Evolutionary conservation across 495 filamentous ascomycete genomes (phyloP), one percentile per base, ranked within the genome.

Genomic region (Neurospora sp.): DNA sequence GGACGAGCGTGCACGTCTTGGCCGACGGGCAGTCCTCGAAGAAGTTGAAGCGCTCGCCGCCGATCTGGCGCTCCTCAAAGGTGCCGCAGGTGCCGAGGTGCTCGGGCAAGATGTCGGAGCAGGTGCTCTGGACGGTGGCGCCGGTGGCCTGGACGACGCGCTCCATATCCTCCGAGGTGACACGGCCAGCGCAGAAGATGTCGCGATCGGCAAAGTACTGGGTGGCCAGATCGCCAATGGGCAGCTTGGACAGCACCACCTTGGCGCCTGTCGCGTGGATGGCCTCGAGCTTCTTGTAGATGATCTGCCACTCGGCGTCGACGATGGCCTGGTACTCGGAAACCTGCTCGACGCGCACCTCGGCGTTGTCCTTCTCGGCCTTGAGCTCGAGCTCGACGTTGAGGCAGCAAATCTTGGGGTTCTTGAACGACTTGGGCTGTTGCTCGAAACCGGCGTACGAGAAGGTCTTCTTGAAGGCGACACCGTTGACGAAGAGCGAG

Each of bases 391-490:
- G 86, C 82, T 99, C 96, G 72, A 99, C 96, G 81, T 65, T 99
- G 75, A 99, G 85, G 83, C 94, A 97, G 70, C 97, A 91, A 76
- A 99, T 96, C 83, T 93, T 94, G 68, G 96, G 96, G 83, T 97
- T 89, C 78, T 85, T 90, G 85, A 99, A 98, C 42, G 87, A 91
- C 83, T 99, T 99, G 71, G 96, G 96, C 84, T 99, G 96, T 82
- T 99, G 96, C 83, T 99, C 96, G 83, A 99, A 99, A 76, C 96
- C 96, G 77, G 96, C 96, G 80, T 99, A 99, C 45, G 96, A 94
- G 84, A 99, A 99, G 14, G 96, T 99, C 87, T 99, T 99, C 88
- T 99, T 99, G 87, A 99, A 99, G 42, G 96, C 94, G 65, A 99
- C 96, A 80, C 96, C 96, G 81, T 99, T 94, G 76, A 99, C 91